Evolutionary conservation across 2,329 filamentous ascomycete genomes (phyloP), one percentile per base, ranked within the genome.

Genomic region (Fusarium drepaniforme): DNA sequence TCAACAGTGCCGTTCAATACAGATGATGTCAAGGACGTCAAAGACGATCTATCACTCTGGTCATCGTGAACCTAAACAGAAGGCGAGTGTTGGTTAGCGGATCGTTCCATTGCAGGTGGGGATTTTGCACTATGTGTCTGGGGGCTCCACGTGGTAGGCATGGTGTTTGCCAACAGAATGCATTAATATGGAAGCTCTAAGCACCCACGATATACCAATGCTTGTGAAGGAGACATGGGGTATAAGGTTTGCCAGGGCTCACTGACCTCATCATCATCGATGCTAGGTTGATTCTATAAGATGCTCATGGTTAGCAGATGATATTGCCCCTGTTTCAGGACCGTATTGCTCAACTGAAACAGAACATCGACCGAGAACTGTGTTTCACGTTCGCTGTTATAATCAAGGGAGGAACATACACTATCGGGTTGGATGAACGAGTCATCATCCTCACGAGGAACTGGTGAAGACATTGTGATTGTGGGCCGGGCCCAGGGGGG

Each of bases 1-100:
- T 83, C 77, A 4, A 81, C 61, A 9, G 73, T 77, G 30, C 78
- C 71, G 9, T 75, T 70, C 16, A 78, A 40, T 18, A 81, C 38
- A 18, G 78, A 80, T 3, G 76, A 80, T n/a, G 78, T 79, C 23
- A 81, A 72, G 15, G 81, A 80, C 15, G 77, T 70, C 33, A 77
- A 58, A 13, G 68, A 76, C 2, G 74, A 77, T 13, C 64, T 64
- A 23, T 75, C 68, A 21, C 75, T 77, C 33, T 72, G 61, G 25
- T 68, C 71, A 12, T 78, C 75, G 16, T 68, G 64, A 11, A 65
- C 40, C 75, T 76, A 30, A 25, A 12, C 16, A 21, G 12, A 12
- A 58, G 8, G 37, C 8, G 21, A 28, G 30, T 21, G 42, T 16
- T 49, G 38, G 33, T 77, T 69, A 72, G 75, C 62, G 59, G 33